Evolutionary conservation across 108 stramenopile species (phyloP).

Genomic region (Skeletonema marinoi): DNA sequence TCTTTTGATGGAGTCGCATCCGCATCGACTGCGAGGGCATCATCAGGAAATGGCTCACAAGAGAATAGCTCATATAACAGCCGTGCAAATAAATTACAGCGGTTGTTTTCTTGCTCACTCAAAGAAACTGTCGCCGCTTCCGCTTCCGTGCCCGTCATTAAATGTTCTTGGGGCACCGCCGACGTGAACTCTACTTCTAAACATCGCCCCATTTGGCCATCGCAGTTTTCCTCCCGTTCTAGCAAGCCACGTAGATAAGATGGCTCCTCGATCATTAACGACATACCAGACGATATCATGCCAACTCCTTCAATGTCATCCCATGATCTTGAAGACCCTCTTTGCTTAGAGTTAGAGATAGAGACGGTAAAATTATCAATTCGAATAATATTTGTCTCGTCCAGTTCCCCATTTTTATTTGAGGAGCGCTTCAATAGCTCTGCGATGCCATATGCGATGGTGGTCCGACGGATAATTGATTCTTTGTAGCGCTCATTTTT

Average conservation of each 20-base stretch:
- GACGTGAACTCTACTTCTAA: conserved; percentile 9
- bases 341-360: not conserved
- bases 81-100: conserved; percentile 19
- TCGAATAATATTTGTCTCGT: not conserved
- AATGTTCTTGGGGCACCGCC: not conserved
- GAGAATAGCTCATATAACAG: conserved; percentile 21
- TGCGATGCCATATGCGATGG: conserved; percentile 32
- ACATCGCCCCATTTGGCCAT: conserved; percentile 7
- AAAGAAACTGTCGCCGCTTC: not conserved
- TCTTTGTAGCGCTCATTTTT: not conserved
- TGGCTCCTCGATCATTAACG: conserved; percentile 11
- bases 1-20: not conserved
- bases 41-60: not conserved
- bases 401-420: not conserved
- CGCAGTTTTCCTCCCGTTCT: not conserved
- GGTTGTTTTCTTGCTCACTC: conserved; percentile 4
- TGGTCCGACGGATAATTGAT: conserved; percentile 6
- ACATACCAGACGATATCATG: conserved; percentile 23
- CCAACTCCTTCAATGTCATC: conserved; percentile 25
- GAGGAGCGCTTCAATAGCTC: conserved; percentile 11
- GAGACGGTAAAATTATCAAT: conserved; percentile 1
- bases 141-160: not conserved
- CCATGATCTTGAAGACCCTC: conserved; percentile 1
- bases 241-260: conserved; percentile 7
- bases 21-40: not conserved